Conservation (phyloP, 2,329 filamentous ascomycete genomes). For the Pseudocercospora macadamiae region DNA sequence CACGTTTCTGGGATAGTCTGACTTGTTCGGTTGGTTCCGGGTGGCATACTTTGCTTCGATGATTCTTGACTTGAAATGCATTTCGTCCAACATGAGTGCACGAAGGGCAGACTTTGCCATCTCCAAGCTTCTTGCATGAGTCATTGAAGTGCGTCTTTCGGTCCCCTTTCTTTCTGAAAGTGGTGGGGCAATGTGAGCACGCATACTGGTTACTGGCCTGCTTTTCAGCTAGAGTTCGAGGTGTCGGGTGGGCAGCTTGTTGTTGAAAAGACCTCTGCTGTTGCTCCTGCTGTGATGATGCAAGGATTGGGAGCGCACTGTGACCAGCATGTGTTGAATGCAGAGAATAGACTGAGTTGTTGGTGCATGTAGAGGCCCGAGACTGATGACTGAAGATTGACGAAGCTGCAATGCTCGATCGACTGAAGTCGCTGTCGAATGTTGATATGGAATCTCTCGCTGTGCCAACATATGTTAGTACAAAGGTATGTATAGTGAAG, state of each 20-base stretch:
- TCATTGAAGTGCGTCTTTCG: constrained; percentile 11
- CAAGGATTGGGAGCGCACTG: not conserved
- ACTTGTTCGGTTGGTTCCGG: not conserved
- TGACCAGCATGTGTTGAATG: not conserved
- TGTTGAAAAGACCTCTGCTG: not conserved
- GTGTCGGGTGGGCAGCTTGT: not conserved
- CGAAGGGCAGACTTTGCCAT: constrained; percentile 3
- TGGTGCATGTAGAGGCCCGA: constrained; percentile 13
- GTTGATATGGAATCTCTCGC: constrained; percentile 11
- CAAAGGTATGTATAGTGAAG: too few species aligned
- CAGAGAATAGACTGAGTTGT: constrained; percentile 1
- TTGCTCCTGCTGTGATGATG: not conserved
- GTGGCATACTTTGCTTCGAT: constrained; percentile 8
- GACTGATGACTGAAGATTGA: constrained; percentile 14
- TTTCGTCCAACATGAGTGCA: constrained; percentile 10
- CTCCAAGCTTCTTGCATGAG: constrained; percentile 11
- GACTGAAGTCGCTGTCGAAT: constrained; percentile 12
- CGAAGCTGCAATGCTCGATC: not conserved
- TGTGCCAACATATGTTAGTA: not conserved
- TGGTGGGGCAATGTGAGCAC: constrained; percentile 12
- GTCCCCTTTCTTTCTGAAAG: constrained; percentile 13
- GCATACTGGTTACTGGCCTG: constrained; percentile 12
- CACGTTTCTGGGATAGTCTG: not conserved
- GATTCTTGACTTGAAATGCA: not conserved
- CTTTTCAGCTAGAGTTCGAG: constrained; percentile 2